Evolutionary conservation across 768 basidiomycete species (phyloP), one percentile per base, ranked within the genome.

Genomic region (Xerocomus brunneocitrinus): DNA sequence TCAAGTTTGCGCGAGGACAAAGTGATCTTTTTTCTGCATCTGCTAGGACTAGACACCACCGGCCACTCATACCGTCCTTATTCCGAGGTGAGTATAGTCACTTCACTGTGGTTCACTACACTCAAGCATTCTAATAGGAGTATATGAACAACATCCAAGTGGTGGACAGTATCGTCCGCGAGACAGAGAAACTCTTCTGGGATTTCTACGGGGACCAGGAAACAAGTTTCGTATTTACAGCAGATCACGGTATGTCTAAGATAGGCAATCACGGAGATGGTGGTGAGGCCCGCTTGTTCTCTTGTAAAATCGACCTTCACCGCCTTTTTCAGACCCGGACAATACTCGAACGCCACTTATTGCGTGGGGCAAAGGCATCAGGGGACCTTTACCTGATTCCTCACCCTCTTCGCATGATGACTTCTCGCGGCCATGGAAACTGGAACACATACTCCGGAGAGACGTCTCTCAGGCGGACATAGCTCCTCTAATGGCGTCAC

Each of bases 201-300:
- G 73, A 80, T 5, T 92, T 87, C 64, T 93, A 83, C 60, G 61
- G 71, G 31, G 86, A 89, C 53, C 71, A 81, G 22, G 80, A 85
- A 51, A 91, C 89, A 0, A 80, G 79, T 54, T 92, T 78, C 62
- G 69, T 93, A 31, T 93, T 91, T 65, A 93, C 88, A 3, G 89
- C 91, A 0, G 91, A 94, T 66, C 91, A 94, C 63, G 91, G 91
- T 8, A 94, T 94, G 91, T 89, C 87, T 4, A 79, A 76, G 31
- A 86, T 91, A 50, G 91, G 91, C 12, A 93, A 92, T 62, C 91
- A 94, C 54, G 91, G 91, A 4, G 91, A 94, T 56, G 91, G 91
- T 35, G 84, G 89, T 87, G 62, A 64, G 74, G 66, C 49, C 41
- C 45, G 8, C 46, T 47, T 40, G n/a, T 19, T 28, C 44, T 35